Evolutionary conservation across 371 early-diverging fungal species (phyloP), one percentile per base, ranked within the genome.

Genomic region (Haplosporangium sp.): DNA sequence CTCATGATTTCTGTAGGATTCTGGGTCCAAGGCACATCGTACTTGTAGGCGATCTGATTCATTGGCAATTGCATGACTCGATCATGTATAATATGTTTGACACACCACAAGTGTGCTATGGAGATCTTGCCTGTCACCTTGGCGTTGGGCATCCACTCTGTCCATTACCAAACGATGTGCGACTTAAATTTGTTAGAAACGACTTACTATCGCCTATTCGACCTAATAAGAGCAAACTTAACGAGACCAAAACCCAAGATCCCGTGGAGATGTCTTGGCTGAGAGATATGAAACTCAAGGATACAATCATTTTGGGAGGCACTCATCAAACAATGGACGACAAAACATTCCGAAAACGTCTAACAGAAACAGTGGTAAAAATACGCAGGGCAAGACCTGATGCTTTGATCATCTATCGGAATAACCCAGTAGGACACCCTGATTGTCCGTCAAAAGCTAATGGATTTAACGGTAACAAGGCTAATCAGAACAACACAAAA

Each of bases 21-120:
- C 62, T 79, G 27, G 81, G 81, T 1, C 63, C 74, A 2, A 67
- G 81, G 7, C 81, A 79, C 34, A 67, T 75, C 39, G 58, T 88
- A 38, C 70, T 91, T 38, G 88, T 89, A 0, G 91, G 91, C 39
- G 91, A 90, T 73, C 61, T 87, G 13, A 83, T 87, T 2, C 88
- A 88, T 39, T 89, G 85, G 72, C 89, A 89, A 58, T 74, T 88
- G 11, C 91, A 91, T 72, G 91, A 91, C 37, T 63, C 90, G 3
- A 69, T 90, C n/a, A 66, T 91, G 62, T 87, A 91, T 77, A 81
- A 85, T 38, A 84, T 91, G 68, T 81, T 89, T 53, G 89, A 90
- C 63, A 89, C 85, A 2, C 75, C 75, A 8, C 86, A 86, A 9
- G 87, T 84, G 11, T 90, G 91, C 61, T 91, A 87, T 82, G 91